Base-by-base conservation (phyloP, 1,284 basidiomycete genomes). In the Meira nashicola region DNA sequence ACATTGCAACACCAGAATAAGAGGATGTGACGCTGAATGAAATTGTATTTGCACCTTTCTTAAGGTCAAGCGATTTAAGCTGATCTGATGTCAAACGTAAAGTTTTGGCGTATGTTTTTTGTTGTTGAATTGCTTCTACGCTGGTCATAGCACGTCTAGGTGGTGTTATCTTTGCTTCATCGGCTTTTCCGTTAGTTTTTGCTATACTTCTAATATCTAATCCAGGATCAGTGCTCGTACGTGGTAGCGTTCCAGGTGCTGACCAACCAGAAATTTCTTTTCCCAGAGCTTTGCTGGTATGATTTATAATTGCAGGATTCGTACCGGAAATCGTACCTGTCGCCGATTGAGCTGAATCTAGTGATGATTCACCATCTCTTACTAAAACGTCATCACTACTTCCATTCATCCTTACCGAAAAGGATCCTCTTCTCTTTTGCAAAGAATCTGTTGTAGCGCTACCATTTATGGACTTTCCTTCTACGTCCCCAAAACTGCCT, bases 11-110 rank as follows among this genome's bases (percentile, higher is more conserved):
- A 6, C 91, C 90, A 4, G 90, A 89, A 52, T 89, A 86, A n/a
- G 91, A 92, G 2, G 83, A 84, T 19, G 81, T 83, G 40, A 97
- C 86, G 0, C 92, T 92, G 77, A 98, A 99, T 0, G 93, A 93
- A 64, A 98, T 88, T 9, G 86, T 85, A 77, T 99, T 99, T 2
- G 90, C 83, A 1, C 95, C 95, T 37, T 89, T 84, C 74, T 90
- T 89, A 64, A 99, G 82, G 58, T 90, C 84, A 23, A 98, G 83
- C 49, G 70, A 68, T 57, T 76, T 77, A 59, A 91, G 82, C 78
- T 92, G 89, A 66, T 90, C 88, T 5, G 88, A 90, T 0, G 89
- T 87, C 51, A 92, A 79, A 2, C 95, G 85, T 57, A 99, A 80
- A 0, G 95, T 94, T 82, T 99, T 99, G 19, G 90, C 93, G 75